Base-by-base conservation (phyloP, 805 yeast species). In the Komagataella populi region DNA sequence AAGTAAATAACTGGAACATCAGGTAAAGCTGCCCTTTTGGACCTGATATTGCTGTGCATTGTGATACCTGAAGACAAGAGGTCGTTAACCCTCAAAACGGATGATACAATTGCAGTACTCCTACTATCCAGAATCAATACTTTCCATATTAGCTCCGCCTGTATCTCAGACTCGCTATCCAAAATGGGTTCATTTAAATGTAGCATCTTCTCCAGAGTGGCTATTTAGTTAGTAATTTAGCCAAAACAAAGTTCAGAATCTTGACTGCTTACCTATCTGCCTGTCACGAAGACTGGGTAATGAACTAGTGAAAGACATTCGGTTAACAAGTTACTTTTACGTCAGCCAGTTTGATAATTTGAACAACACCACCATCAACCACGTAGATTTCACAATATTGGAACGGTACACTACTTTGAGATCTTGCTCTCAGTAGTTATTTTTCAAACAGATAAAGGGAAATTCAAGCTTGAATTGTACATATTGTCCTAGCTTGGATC, bases 1-100 rank as follows among this genome's bases (percentile, higher is more conserved):
- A 93, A 91, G 67, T 93, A 93, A 48, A 93, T 79, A 3, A 81
- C 98, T 0, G 98, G 97, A 12, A 91, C 98, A 60, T 93, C 99
- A 1, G 95, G 90, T 50, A 93, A 73, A 1, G 91, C 77, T n/a
- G 90, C 79, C 55, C 99, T 73, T 53, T 76, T 78, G 48, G 88
- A 73, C 51, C 73, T 72, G 51, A 91, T 80, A 49, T 85, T 67
- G 53, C 91, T 74, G 63, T 93, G 98, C 60, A 89, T 83, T 0
- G 99, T 93, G 52, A 93, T 83, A 7, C 99, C 99, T 62, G 87
- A 86, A 57, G 84, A 80, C 58, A 93, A 74, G 57, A 93, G 72
- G 64, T 95, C 99, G 59, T 88, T 88, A 55, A 91, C 96, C 53
- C 98, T 73, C 52, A 93, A 68, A n/a, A 93, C 91, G 6, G 96